Base-by-base conservation (phyloP, 2,329 filamentous ascomycete species). In the Beauveria asiatica region DNA sequence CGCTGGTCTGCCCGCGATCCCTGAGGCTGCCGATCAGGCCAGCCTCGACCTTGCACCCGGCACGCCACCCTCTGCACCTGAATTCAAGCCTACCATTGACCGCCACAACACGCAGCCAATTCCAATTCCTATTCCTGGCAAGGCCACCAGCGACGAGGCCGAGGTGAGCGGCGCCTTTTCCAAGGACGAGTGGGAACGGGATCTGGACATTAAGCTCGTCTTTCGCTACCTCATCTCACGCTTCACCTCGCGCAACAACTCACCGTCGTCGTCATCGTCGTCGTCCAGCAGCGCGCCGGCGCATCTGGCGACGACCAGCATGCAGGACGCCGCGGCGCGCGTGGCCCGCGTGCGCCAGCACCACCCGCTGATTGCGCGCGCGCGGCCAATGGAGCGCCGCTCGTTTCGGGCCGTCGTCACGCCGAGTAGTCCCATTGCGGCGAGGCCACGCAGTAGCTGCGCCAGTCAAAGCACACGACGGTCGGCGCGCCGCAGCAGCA, bases 171-270 rank as follows among this genome's bases (percentile, higher is more conserved):
- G 69, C 48, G 61, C 72, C 0, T 85, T 85, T 63, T 83, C 81
- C 1, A 80, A 90, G 67, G 89, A 94, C 41, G 94, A 96, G 69
- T 99, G 94, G 94, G 92, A 97, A 74, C 86, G 88, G 62, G 90
- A 96, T 58, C 81, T 97, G 5, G 92, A 97, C 68, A 84, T 97
- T 65, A 89, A 89, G 70, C 88, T 96, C 71, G 89, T 97, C 39
- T 97, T 97, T 76, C 85, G 87, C 53, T 97, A 94, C 70, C 80
- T 96, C 33, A 84, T 87, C 61, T 88, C 84, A 19, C 86, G 90
- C 62, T 93, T 96, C 72, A 79, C 84, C 61, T 77, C 82, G 17
- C 75, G 77, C 7, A 70, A 73, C 58, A 72, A 76, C 62, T 73
- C 68, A 5, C 16, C 33, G 33, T 13, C 33, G 11, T 13, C 33